These are phyloP conservation scores for Apostasia ramifera DNA, from an alignment of 106 monocot genomes.

Conservation along the genomic window DNA sequence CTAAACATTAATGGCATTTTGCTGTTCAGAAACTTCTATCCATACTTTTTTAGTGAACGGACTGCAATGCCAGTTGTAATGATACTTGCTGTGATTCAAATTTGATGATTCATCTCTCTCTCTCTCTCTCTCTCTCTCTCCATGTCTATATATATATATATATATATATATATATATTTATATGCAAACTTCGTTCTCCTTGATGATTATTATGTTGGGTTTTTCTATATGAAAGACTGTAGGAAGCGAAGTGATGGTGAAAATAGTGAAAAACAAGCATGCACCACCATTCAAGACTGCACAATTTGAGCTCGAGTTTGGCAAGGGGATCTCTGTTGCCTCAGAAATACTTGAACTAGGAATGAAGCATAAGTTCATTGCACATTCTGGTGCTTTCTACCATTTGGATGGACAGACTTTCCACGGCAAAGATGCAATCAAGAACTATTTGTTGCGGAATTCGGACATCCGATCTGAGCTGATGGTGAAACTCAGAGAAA, in stretches of 20 bases:
- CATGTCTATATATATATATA: no score
- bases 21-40: no score
- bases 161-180: no score
- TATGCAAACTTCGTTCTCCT: neutral
- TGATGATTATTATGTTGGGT: neutral
- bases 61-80: no score
- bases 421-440: slow-evolving; percentile 79
- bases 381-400: slow-evolving; percentile 42
- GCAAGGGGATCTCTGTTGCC: slow-evolving; percentile 74
- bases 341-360: slow-evolving; percentile 70
- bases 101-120: no score
- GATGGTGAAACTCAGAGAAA: slow-evolving; percentile 45
- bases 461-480: slow-evolving; percentile 42
- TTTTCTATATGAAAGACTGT: slow-evolving; percentile 33
- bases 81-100: no score
- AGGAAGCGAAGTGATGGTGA: slow-evolving; percentile 85
- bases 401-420: slow-evolving; percentile 42
- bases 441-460: slow-evolving; percentile 46
- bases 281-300: slow-evolving; percentile 92
- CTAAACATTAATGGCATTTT: no score
- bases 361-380: slow-evolving; percentile 60
- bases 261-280: slow-evolving; percentile 96
- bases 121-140: no score
- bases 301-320: slow-evolving; percentile 86
- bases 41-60: no score